Evolutionary conservation across 2,329 filamentous ascomycete genomes (phyloP).

Genomic region (Sporothrix humicola): DNA sequence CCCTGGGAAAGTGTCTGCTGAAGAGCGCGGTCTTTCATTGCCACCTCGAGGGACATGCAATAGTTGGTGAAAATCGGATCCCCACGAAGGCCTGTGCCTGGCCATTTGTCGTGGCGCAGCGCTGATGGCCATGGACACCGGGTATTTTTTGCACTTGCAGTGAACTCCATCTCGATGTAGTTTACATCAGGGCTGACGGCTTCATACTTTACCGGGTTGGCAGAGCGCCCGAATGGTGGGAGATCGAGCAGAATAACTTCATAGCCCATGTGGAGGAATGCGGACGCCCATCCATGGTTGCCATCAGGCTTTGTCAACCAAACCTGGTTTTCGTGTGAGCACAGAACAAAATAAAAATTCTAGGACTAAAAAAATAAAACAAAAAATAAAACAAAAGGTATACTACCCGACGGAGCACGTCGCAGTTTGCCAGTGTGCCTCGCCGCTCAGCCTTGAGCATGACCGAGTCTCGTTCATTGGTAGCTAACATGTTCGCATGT

Average conservation of each 20-base stretch:
- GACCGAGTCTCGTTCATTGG: not conserved
- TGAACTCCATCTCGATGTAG: slow-evolving; percentile 41
- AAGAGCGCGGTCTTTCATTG: slow-evolving; percentile 41
- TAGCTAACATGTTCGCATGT: no score
- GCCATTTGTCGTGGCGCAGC: slow-evolving; percentile 48
- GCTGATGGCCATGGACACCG: slow-evolving; percentile 41
- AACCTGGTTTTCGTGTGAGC: slow-evolving; percentile 40
- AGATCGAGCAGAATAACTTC: slow-evolving; percentile 53
- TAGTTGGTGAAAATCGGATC: slow-evolving; percentile 58
- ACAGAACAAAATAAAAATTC: no score
- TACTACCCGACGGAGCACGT: not conserved
- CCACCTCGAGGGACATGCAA: slow-evolving; percentile 51
- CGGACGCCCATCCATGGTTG: slow-evolving; percentile 53
- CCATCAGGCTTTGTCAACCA: slow-evolving; percentile 56
- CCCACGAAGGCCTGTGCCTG: slow-evolving; percentile 49
- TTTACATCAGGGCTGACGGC: slow-evolving; percentile 7
- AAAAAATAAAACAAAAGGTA: no score
- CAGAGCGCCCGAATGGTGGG: slow-evolving; percentile 48
- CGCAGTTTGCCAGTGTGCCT: no score
- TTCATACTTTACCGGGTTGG: not conserved
- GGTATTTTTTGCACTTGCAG: slow-evolving; percentile 41
- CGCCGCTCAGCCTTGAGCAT: no score
- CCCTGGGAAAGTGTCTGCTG: slow-evolving; percentile 41
- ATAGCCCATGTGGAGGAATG: slow-evolving; percentile 51
- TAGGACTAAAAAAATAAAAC: not conserved